These are phyloP conservation scores for Gracilaria caudata DNA, from an alignment of 23 red algal genomes.

Conservation along the genomic window DNA sequence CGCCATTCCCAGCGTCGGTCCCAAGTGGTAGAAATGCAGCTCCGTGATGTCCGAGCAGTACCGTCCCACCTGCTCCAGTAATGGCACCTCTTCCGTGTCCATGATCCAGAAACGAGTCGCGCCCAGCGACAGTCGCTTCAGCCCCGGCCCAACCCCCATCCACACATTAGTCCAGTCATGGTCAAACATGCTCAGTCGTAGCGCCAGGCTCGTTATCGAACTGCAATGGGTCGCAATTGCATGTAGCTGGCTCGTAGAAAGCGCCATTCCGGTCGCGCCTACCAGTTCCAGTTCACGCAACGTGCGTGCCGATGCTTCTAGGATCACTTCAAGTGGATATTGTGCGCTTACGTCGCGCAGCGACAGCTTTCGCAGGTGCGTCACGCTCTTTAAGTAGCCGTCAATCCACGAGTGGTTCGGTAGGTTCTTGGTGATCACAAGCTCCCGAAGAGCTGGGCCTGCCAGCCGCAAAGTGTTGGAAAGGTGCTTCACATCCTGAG, in stretches of 20 bases:
- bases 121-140: slow-evolving; percentile 50
- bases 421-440: slow-evolving; percentile 53
- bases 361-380: slow-evolving; percentile 45
- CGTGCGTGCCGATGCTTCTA: slow-evolving; percentile 31
- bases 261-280: slow-evolving; percentile 47
- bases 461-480: slow-evolving; percentile 7
- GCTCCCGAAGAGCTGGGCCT: slow-evolving; percentile 29
- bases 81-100: slow-evolving; percentile 46
- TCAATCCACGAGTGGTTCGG: slow-evolving; percentile 32
- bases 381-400: slow-evolving; percentile 11
- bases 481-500: slow-evolving; percentile 31
- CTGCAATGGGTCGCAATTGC: slow-evolving; percentile 48
- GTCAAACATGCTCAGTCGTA: slow-evolving; percentile 54
- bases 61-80: slow-evolving; percentile 53
- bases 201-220: slow-evolving; percentile 43
- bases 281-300: slow-evolving; percentile 53
- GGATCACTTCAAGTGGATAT: slow-evolving; percentile 38
- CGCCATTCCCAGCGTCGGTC: slow-evolving; percentile 44
- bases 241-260: slow-evolving; percentile 33
- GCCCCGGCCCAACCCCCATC: slow-evolving; percentile 54
- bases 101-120: slow-evolving; percentile 56
- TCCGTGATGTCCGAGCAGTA: slow-evolving; percentile 39
- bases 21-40: slow-evolving; percentile 61
- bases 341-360: slow-evolving; percentile 44
- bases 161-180: slow-evolving; percentile 57